Conservation (phyloP, 306 rosid genomes). For the Calophaca sinica region DNA sequence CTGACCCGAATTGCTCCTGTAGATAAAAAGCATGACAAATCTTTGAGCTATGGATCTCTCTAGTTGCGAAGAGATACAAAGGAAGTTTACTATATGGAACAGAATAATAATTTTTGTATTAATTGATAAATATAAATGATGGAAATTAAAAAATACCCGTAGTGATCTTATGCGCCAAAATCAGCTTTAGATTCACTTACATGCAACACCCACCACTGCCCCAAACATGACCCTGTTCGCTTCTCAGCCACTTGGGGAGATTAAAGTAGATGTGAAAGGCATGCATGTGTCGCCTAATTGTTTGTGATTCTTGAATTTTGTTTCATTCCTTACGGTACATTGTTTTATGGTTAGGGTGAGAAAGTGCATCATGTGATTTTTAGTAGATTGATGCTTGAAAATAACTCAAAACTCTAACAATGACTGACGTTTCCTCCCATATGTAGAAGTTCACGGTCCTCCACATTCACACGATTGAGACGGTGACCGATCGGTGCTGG, state of each 20-base stretch:
- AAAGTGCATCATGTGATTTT: no score
- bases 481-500: no score
- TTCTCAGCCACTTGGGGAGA: slow-evolving; percentile 47
- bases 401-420: no score
- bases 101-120: slow-evolving; percentile 50
- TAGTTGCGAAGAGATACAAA: slow-evolving; percentile 43
- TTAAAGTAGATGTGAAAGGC: slow-evolving; percentile 47
- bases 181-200: slow-evolving; percentile 61
- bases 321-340: slow-evolving; percentile 16
- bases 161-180: slow-evolving; percentile 73
- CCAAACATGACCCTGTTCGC: slow-evolving; percentile 65
- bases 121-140: slow-evolving; percentile 46
- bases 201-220: slow-evolving; percentile 60
- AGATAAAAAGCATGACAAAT: slow-evolving; percentile 63
- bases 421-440: no score
- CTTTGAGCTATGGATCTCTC: slow-evolving; percentile 49
- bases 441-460: no score
- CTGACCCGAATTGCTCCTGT: slow-evolving; percentile 52
- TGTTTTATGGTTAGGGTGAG: no score
- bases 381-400: no score
- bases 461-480: no score
- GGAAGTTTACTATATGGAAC: slow-evolving; percentile 50
- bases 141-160: slow-evolving; percentile 57
- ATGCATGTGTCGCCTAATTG: slow-evolving; percentile 31
- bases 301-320: neutral